These are phyloP conservation scores for Alternaria longipes DNA, from an alignment of 2,329 filamentous ascomycete genomes.

Conservation along the genomic window DNA sequence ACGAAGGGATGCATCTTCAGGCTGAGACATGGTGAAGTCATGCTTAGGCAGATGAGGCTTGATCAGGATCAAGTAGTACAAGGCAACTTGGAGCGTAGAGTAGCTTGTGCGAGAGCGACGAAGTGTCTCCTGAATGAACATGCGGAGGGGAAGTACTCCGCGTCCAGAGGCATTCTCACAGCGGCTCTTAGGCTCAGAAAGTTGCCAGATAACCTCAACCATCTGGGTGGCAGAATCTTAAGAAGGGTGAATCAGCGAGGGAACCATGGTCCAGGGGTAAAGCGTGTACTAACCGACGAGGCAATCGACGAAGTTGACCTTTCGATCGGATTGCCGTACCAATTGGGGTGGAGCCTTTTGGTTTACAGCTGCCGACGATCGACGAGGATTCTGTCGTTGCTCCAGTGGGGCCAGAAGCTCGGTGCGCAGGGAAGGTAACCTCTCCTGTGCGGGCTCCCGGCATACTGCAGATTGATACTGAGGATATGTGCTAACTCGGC, in stretches of 20 bases:
- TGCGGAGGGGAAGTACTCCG: slow-evolving; percentile 86
- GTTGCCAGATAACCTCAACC: slow-evolving; percentile 95
- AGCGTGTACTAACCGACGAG: slow-evolving; percentile 84
- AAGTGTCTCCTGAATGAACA: slow-evolving; percentile 97
- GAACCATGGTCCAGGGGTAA: slow-evolving; percentile 47
- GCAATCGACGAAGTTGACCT: slow-evolving; percentile 94
- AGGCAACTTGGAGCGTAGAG: slow-evolving; percentile 93
- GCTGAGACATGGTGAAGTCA: slow-evolving; percentile 88
- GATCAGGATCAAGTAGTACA: slow-evolving; percentile 96
- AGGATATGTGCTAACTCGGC: slow-evolving; percentile 48
- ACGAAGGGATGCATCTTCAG: slow-evolving; percentile 75
- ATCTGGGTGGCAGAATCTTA: slow-evolving; percentile 97
- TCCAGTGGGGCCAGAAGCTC: slow-evolving; percentile 65
- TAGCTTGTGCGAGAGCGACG: slow-evolving; percentile 95
- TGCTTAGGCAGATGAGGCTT: slow-evolving; percentile 85
- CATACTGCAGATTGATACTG: slow-evolving; percentile 52
- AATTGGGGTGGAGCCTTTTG: slow-evolving; percentile 76
- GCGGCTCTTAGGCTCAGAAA: slow-evolving; percentile 81
- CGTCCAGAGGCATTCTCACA: slow-evolving; percentile 72
- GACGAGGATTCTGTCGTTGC: slow-evolving; percentile 69
- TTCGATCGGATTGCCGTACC: slow-evolving; percentile 87
- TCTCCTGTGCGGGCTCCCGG: slow-evolving; percentile 42
- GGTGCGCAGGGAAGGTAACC: slow-evolving; percentile 45
- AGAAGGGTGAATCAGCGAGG: slow-evolving; percentile 38
- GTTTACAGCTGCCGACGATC: slow-evolving; percentile 64